Conservation (phyloP, 2,329 filamentous ascomycete species). For the Tricladium varicosporioides region DNA sequence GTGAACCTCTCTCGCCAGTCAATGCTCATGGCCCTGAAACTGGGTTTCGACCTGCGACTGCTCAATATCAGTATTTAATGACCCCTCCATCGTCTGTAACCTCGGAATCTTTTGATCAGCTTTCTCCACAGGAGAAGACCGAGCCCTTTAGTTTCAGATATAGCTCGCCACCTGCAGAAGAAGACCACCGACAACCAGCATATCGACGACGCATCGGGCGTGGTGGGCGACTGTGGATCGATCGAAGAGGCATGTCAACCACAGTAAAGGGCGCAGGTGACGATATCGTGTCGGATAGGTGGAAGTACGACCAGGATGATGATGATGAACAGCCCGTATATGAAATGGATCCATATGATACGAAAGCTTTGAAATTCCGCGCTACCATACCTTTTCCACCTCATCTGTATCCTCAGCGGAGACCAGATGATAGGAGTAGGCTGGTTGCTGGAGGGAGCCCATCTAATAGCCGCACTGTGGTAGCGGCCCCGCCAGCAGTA, state of each 20-base stretch:
- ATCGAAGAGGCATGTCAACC: conserved; percentile 69
- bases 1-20: conserved; percentile 78
- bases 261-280: conserved; percentile 43
- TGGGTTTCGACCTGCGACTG: conserved; percentile 69
- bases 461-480: conserved; percentile 22
- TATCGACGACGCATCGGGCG: conserved; percentile 85
- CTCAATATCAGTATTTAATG: conserved; percentile 65
- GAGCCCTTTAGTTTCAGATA: conserved; percentile 26
- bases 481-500: conserved; percentile 14
- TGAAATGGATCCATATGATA: conserved; percentile 70
- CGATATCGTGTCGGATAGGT: conserved; percentile 59
- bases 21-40: conserved; percentile 60
- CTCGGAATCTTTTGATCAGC: conserved; percentile 36
- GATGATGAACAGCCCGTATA: conserved; percentile 74
- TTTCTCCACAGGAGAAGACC: conserved; percentile 30
- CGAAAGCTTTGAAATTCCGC: conserved; percentile 57
- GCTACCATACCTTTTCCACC: conserved; percentile 39
- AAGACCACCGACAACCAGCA: conserved; percentile 47
- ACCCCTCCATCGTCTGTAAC: conserved; percentile 54
- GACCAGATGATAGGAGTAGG: conserved; percentile 23
- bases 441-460: conserved; percentile 17
- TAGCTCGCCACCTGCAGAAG: conserved; percentile 31
- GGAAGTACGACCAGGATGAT: conserved; percentile 85
- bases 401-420: conserved; percentile 29
- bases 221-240: conserved; percentile 82